These are phyloP conservation scores for Moesziomyces sp. DNA, from an alignment of 1,284 basidiomycete species.

Conservation along the genomic window DNA sequence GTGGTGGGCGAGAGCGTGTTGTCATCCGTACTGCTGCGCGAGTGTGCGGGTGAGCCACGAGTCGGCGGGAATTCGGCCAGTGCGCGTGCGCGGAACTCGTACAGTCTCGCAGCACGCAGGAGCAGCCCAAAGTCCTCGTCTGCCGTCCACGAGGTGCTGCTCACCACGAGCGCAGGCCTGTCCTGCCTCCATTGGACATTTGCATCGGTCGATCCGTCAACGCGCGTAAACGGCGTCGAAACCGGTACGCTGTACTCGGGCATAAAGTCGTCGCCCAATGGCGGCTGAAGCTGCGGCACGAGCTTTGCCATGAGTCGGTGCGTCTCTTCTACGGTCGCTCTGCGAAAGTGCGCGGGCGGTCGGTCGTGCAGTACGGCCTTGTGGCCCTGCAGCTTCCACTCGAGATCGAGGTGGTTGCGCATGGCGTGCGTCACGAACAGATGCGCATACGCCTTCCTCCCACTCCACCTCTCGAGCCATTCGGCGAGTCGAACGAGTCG, in stretches of 20 bases:
- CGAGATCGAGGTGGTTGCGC: constrained; percentile 76
- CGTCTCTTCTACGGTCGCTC: constrained; percentile 23
- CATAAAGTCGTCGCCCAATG: constrained; percentile 31
- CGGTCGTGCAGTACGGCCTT: constrained; percentile 72
- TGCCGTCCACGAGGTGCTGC: constrained; percentile 95
- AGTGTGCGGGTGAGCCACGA: constrained; percentile 6
- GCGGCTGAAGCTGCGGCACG: constrained; percentile 18
- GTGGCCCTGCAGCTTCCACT: constrained; percentile 74
- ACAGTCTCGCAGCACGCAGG: constrained; percentile 68
- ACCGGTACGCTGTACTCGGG: constrained; percentile 12
- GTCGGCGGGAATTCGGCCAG: constrained; percentile 11
- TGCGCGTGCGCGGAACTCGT: constrained; percentile 73
- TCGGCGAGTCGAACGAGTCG: constrained; percentile 75
- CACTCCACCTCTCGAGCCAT: constrained; percentile 55
- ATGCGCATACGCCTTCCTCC: constrained; percentile 79
- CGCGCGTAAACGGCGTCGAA: constrained; percentile 49
- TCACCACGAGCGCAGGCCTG: constrained; percentile 86
- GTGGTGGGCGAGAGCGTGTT: constrained; percentile 26
- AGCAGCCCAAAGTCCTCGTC: constrained; percentile 95
- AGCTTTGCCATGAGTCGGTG: constrained; percentile 41
- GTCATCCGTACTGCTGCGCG: constrained; percentile 25
- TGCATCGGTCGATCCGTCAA: neutral
- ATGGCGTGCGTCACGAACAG: constrained; percentile 93
- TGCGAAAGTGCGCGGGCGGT: constrained; percentile 33
- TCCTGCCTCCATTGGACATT: constrained; percentile 30